Percentiles rank a stretch among this genome's conserved stretches.
Evolutionary conservation across 495 filamentous ascomycete genomes (phyloP).

Genomic region (Lasiosphaeria ovina): DNA sequence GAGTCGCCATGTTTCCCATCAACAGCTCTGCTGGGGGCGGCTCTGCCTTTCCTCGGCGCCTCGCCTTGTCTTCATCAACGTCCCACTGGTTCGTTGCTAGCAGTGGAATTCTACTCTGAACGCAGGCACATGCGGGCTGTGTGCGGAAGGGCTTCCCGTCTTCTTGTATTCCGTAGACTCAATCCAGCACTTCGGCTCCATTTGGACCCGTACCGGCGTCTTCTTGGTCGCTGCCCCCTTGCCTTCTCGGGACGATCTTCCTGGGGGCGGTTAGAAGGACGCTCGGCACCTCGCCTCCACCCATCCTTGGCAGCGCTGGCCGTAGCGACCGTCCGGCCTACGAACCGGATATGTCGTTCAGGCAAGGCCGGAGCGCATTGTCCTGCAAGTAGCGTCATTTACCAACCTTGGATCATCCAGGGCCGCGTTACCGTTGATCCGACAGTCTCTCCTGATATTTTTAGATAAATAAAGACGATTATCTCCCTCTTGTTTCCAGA

Average conservation of each 20-base stretch:
- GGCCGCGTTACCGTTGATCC: slow-evolving; percentile 29
- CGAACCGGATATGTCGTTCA: slow-evolving; percentile 1
- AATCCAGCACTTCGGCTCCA: slow-evolving; percentile 7
- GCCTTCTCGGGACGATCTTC: slow-evolving; percentile 22
- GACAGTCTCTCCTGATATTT: slow-evolving; percentile 1
- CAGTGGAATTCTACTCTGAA: not conserved
- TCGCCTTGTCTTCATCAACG: slow-evolving; percentile 11
- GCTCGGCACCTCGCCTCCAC: not conserved
- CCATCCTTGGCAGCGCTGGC: not conserved
- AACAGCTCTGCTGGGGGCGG: slow-evolving; percentile 7
- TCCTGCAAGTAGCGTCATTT: slow-evolving; percentile 12
- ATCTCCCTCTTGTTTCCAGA: not conserved
- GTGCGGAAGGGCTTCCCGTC: not conserved
- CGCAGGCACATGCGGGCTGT: not conserved
- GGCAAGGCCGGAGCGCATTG: slow-evolving; percentile 4
- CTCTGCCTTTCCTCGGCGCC: slow-evolving; percentile 15
- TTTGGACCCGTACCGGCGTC: not conserved
- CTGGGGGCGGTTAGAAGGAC: slow-evolving; percentile 4
- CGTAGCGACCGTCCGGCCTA: slow-evolving; percentile 3
- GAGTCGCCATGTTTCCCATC: slow-evolving; percentile 22
- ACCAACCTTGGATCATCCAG: slow-evolving; percentile 9
- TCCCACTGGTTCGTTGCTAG: slow-evolving; percentile 1
- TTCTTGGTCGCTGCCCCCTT: not conserved
- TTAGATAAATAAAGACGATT: slow-evolving; percentile 6
- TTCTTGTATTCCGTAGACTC: slow-evolving; percentile 13